Evolutionary conservation across 306 rosid species (phyloP).

Genomic region (Dryas drummondii): DNA sequence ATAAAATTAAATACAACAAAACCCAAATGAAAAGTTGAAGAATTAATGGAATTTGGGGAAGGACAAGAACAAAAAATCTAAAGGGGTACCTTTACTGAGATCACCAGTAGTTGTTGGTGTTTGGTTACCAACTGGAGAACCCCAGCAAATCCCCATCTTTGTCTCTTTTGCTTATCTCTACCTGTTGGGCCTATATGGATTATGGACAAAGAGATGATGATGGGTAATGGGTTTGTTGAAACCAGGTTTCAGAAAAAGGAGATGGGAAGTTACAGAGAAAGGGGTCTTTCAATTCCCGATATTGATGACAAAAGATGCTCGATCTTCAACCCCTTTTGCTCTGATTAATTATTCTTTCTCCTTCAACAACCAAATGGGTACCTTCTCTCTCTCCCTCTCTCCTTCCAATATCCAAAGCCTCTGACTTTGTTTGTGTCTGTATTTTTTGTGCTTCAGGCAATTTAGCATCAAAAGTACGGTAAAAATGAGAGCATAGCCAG

Average conservation of each 20-base stretch:
- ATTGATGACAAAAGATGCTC: background rate
- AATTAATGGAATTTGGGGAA: background rate
- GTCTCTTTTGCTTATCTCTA: constrained; percentile 22
- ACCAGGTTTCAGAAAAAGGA: constrained; percentile 6
- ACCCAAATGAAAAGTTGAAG: constrained; percentile 18
- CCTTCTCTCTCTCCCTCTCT: background rate
- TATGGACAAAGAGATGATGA: background rate
- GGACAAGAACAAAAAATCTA: constrained; percentile 1
- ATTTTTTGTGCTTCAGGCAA: background rate
- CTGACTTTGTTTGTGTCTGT: constrained; percentile 14
- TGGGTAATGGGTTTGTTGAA: background rate
- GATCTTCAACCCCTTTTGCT: background rate
- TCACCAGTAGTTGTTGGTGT: constrained; percentile 45
- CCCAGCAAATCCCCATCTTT: constrained; percentile 86
- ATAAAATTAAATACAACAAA: background rate
- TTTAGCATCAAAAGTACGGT: background rate
- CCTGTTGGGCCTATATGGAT: background rate
- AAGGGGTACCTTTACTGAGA: constrained; percentile 46
- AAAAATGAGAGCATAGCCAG: background rate
- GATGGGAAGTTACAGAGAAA: background rate
- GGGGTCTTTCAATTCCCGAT: background rate
- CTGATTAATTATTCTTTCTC: background rate
- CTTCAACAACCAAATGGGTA: background rate
- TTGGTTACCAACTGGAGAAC: constrained; percentile 40
- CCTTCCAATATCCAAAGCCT: background rate